phyloP scores from a whole-genome alignment of 352 stramenopile genomes.

The Saprolegnia diclina region DNA sequence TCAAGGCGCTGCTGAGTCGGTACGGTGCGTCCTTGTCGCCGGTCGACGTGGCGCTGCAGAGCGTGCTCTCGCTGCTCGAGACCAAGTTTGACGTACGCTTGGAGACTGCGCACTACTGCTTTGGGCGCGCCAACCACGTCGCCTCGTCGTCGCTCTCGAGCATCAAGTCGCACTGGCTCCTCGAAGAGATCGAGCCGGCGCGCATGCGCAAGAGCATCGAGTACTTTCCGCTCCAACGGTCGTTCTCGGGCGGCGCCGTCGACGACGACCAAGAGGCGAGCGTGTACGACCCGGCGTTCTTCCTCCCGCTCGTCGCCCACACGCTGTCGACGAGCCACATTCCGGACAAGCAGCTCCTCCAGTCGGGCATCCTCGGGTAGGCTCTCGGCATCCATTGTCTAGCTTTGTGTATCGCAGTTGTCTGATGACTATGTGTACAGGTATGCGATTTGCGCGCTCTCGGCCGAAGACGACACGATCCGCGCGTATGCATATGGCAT shows the following conservation, averaged over 20 bases:
- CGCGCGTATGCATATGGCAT: conserved; percentile 69
- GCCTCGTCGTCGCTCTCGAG: conserved; percentile 29
- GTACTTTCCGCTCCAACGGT: conserved; percentile 52
- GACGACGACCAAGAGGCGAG: conserved; percentile 20
- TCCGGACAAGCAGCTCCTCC: conserved; percentile 45
- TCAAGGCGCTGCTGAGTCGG: conserved; percentile 37
- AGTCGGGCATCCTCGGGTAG: conserved; percentile 60
- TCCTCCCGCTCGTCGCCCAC: conserved; percentile 69
- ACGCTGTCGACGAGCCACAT: conserved; percentile 71
- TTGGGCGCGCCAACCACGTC: conserved; percentile 44
- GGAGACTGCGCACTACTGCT: conserved; percentile 61
- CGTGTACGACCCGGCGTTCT: conserved; percentile 67
- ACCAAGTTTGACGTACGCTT: conserved; percentile 30
- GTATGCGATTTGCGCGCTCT: conserved; percentile 62
- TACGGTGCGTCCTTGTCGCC: conserved; percentile 68
- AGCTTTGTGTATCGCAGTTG: not conserved
- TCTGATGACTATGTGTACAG: not conserved
- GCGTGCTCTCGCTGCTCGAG: conserved; percentile 56
- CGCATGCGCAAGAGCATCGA: conserved; percentile 67
- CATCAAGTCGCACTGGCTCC: conserved; percentile 15
- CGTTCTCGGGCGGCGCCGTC: conserved; percentile 7
- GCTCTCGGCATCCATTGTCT: not conserved
- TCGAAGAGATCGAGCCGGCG: conserved; percentile 52
- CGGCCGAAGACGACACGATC: conserved; percentile 47
- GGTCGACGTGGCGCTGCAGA: conserved; percentile 50